phyloP scores from a whole-genome alignment of 495 filamentous ascomycete genomes.

The Xylaria castorea region DNA sequence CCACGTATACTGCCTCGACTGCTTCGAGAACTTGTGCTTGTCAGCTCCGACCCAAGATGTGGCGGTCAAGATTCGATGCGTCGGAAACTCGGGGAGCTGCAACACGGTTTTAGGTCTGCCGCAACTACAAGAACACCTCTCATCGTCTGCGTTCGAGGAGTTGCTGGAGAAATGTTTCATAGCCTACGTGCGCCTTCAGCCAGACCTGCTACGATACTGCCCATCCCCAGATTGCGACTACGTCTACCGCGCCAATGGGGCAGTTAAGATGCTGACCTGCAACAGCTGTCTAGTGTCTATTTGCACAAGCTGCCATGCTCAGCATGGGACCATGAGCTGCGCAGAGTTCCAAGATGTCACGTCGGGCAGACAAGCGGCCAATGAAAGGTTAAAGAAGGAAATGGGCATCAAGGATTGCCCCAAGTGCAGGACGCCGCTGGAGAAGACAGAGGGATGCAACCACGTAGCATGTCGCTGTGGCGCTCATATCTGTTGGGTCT shows the following conservation, averaged over 20 bases:
- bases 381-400: slow-evolving; percentile 38
- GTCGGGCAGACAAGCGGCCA: slow-evolving; percentile 38
- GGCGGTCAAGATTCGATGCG: slow-evolving; percentile 31
- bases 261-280: slow-evolving; percentile 42
- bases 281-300: slow-evolving; percentile 42
- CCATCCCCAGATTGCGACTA: slow-evolving; percentile 50
- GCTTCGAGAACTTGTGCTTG: slow-evolving; percentile 47
- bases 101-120: slow-evolving; percentile 35
- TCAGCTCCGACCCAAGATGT: slow-evolving; percentile 31
- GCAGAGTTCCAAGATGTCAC: slow-evolving; percentile 42
- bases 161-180: slow-evolving; percentile 48
- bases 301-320: slow-evolving; percentile 49
- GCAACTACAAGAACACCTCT: slow-evolving; percentile 47
- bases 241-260: slow-evolving; percentile 44
- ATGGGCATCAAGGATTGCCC: slow-evolving; percentile 48
- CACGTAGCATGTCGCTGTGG: slow-evolving; percentile 61
- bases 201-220: slow-evolving; percentile 46
- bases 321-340: slow-evolving; percentile 48
- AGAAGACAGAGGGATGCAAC: slow-evolving; percentile 55
- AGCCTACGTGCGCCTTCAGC: slow-evolving; percentile 45
- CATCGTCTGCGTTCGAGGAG: slow-evolving; percentile 45
- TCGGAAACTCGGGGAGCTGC: slow-evolving; percentile 32
- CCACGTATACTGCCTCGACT: slow-evolving; percentile 56
- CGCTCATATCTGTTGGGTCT: slow-evolving; percentile 59
- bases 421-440: slow-evolving; percentile 50